Base-by-base conservation (phyloP, 176 grass and related monocot species). In the Oropetium thomaeum region DNA sequence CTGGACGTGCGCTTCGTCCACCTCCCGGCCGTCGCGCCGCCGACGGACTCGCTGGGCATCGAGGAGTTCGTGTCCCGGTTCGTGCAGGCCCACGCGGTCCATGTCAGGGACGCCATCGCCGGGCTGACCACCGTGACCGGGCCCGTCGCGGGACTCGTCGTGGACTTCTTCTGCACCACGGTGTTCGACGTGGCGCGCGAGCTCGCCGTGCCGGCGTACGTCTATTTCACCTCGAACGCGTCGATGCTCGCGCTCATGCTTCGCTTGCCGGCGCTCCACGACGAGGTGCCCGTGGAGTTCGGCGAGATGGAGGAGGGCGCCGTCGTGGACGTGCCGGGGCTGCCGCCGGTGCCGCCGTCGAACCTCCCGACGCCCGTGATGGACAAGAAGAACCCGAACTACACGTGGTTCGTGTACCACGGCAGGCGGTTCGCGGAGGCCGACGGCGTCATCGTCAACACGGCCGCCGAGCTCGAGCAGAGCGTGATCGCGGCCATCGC, bases 391-490 rank as follows among this genome's bases (percentile, higher is more conserved):
- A 26, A 31, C 70, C 62, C 75, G 8, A 14, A 39, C 10, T 85
- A 84, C 65, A 29, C 14, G 38, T 85, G 57, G 55, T 85, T 82
- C 22, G 57, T 78, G 33, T 62, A 81, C 65, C 77, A 89, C n/a
- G 86, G 69, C 39, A 52, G 51, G 57, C 62, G 85, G 4, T 83
- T 81, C 48, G 29, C 23, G 9, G 77, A 85, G 31, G 15, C 77
- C 35, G 67, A 89, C 41, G 82, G 77, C 41, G 59, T 85, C 65
- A 85, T 89, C 51, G 26, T 89, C 29, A 89, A 89, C 83, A 79
- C 87, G 39, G 55, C 44, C 1, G 45, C 65, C 22, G 82, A 75
- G 48, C 71, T 89, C 19, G 87, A 89, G 54, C 65, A 29, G 28
- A 55, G 62, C 26, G 69, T 71, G 1, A 51, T 89, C 2, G 30